Conservation (phyloP, 805 yeast species). For the Wickerhamiella musiphila region DNA sequence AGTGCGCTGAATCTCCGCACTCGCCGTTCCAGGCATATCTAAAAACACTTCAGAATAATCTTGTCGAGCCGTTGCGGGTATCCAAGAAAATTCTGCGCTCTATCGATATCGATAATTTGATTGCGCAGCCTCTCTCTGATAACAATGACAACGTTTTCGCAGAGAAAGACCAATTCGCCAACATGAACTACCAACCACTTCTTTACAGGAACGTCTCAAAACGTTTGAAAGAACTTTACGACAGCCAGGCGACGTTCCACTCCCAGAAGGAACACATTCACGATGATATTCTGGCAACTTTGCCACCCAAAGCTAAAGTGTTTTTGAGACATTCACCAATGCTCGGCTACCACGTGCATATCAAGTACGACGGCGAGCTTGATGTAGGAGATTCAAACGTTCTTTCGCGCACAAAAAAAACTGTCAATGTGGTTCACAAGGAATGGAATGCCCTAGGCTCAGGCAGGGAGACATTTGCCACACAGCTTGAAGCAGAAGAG, state of each 20-base stretch:
- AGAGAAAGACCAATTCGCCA: neutral
- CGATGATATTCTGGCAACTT: conserved; percentile 7
- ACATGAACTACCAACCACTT: conserved; percentile 8
- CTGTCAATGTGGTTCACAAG: conserved; percentile 28
- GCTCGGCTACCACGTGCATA: conserved; percentile 32
- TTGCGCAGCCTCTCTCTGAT: conserved; percentile 3
- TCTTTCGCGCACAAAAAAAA: conserved; percentile 26
- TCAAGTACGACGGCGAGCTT: conserved; percentile 20
- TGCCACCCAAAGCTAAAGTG: conserved; percentile 14
- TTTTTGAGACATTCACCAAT: conserved; percentile 27
- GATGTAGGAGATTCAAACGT: conserved; percentile 15
- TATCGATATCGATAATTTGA: conserved; percentile 24
- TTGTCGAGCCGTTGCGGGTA: conserved; percentile 19
- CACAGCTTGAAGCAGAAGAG: conserved; percentile 40
- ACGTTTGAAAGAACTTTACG: conserved; percentile 11
- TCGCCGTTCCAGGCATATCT: neutral
- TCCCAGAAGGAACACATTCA: conserved; percentile 14
- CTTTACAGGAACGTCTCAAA: conserved; percentile 9
- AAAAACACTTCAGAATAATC: conserved; percentile 7
- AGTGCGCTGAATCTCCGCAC: no score
- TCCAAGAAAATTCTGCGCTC: conserved; percentile 28
- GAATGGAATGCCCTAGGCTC: conserved; percentile 39
- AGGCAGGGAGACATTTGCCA: conserved; percentile 28
- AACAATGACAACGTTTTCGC: conserved; percentile 19
- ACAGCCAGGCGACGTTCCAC: conserved; percentile 18